Evolutionary conservation across 2,329 filamentous ascomycete genomes (phyloP).

Genomic region (Fusarium sp.): DNA sequence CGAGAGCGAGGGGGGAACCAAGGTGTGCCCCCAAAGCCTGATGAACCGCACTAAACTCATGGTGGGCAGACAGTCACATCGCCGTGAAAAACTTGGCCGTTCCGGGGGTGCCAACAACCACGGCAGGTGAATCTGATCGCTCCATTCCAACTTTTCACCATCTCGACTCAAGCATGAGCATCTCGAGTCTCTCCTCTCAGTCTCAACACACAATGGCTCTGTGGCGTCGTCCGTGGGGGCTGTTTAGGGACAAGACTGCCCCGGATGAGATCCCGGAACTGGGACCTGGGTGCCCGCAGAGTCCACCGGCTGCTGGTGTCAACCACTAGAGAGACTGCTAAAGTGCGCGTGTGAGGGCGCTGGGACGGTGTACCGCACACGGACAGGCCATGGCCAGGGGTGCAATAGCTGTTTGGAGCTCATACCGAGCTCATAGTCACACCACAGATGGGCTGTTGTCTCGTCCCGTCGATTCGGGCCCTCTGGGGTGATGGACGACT

Average conservation of each 20-base stretch:
- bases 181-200: constrained; percentile 18
- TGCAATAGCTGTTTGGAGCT: constrained; percentile 37
- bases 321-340: constrained; percentile 26
- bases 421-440: constrained; percentile 41
- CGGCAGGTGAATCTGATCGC: constrained; percentile 23
- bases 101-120: constrained; percentile 14
- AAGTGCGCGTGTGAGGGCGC: constrained; percentile 35
- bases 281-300: constrained; percentile 15
- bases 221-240: constrained; percentile 20
- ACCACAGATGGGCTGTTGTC: constrained; percentile 44
- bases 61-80: constrained; percentile 35
- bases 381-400: constrained; percentile 39
- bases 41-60: constrained; percentile 23
- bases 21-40: constrained; percentile 23
- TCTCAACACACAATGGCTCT: constrained; percentile 7
- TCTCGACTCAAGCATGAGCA: neutral
- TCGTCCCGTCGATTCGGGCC: constrained; percentile 41
- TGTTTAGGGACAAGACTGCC: constrained; percentile 22
- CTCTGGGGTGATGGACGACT: constrained; percentile 31
- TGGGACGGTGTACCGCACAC: constrained; percentile 32
- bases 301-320: constrained; percentile 17
- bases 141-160: constrained; percentile 32
- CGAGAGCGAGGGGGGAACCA: constrained; percentile 9
- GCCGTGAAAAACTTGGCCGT: constrained; percentile 23
- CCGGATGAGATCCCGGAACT: constrained; percentile 31